phyloP scores from a whole-genome alignment of 139 green algal species.

The Tetraselmis striata region DNA sequence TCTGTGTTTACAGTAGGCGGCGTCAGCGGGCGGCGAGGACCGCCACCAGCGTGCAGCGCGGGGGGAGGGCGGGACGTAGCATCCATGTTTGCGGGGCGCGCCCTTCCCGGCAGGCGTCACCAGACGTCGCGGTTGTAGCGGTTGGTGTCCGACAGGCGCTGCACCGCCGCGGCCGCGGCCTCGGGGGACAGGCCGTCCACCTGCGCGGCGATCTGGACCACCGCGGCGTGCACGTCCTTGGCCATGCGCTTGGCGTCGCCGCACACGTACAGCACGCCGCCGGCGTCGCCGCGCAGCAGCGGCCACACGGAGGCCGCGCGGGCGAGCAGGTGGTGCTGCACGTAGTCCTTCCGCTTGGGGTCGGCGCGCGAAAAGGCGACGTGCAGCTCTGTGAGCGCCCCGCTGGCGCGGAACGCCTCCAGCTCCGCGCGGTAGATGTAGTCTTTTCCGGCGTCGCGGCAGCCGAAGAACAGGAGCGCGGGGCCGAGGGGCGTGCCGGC shows the following conservation, averaged over 20 bases:
- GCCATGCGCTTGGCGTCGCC: constrained; percentile 95
- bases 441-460: constrained; percentile 62
- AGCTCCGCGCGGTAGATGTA: constrained; percentile 87
- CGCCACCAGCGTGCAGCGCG: too few relatives aligned
- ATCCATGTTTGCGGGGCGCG: too few relatives aligned
- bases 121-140: neutral
- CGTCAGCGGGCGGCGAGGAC: too few relatives aligned
- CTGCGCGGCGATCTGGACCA: constrained; percentile 49
- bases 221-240: constrained; percentile 81
- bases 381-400: constrained; percentile 61
- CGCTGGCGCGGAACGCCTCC: constrained; percentile 30
- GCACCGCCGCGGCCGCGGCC: constrained; percentile 49
- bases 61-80: too few relatives aligned
- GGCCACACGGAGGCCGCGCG: constrained; percentile 35
- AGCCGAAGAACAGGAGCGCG: constrained; percentile 84
- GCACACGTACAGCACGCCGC: constrained; percentile 86
- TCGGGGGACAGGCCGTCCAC: constrained; percentile 31
- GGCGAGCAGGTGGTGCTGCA: constrained; percentile 76
- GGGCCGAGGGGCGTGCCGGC: constrained; percentile 35
- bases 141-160: neutral
- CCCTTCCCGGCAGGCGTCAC: too few relatives aligned
- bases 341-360: constrained; percentile 64
- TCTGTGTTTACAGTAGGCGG: too few relatives aligned
- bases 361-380: constrained; percentile 67
- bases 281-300: constrained; percentile 25